Conservation (phyloP, 106 monocot genomes). For the Xerophyta viscosa region DNA sequence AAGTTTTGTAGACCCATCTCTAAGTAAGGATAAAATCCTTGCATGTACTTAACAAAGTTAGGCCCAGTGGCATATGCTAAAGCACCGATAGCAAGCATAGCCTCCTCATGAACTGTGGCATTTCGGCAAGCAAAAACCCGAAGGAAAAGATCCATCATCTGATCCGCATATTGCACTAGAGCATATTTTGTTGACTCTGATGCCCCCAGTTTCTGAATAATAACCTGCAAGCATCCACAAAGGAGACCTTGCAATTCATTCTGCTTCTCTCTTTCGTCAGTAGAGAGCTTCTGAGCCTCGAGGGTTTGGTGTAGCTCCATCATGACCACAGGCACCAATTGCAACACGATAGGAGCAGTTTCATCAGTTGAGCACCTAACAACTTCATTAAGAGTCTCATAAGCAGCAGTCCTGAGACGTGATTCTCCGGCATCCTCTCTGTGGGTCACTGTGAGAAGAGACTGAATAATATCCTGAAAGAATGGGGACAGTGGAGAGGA, state of each 20-base stretch:
- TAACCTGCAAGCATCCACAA: conserved; percentile 92
- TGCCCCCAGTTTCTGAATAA: conserved; percentile 86
- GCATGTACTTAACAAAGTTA: conserved; percentile 80
- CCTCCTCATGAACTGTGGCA: conserved; percentile 93
- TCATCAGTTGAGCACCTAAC: conserved; percentile 80
- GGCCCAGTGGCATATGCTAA: conserved; percentile 72
- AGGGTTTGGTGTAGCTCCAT: conserved; percentile 77
- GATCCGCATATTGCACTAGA: conserved; percentile 72
- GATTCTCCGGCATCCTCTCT: conserved; percentile 85
- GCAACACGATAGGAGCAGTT: conserved; percentile 57
- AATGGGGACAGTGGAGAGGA: conserved; percentile 71
- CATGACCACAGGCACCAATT: conserved; percentile 80
- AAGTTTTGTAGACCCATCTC: conserved; percentile 97
- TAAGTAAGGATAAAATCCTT: conserved; percentile 75
- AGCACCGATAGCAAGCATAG: conserved; percentile 96
- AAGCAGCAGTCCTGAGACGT: conserved; percentile 72
- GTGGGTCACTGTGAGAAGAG: conserved; percentile 71
- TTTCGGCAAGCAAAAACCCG: conserved; percentile 84
- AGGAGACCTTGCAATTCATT: conserved; percentile 89
- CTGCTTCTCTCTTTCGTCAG: conserved; percentile 80
- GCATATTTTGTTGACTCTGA: conserved; percentile 54
- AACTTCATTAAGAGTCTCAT: conserved; percentile 90
- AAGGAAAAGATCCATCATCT: conserved; percentile 92
- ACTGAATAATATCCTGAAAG: conserved; percentile 75
- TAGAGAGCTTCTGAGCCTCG: conserved; percentile 56